phyloP scores from a whole-genome alignment of 306 rosid species.

The Prunus armeniaca region DNA sequence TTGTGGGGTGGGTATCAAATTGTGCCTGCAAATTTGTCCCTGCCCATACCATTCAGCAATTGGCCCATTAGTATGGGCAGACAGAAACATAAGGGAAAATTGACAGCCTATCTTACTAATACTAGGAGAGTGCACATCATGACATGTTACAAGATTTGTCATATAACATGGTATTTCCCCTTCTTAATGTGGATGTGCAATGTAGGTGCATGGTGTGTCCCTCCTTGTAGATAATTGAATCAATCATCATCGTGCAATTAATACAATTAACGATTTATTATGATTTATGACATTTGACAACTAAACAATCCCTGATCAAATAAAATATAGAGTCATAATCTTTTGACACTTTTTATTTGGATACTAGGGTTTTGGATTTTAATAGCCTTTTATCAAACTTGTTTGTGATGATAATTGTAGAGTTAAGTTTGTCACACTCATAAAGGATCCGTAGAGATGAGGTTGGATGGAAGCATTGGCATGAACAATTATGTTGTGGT shows the following conservation, averaged over 20 bases:
- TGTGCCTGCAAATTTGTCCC: slow-evolving; percentile 28
- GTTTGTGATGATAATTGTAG: no score
- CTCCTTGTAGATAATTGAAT: not conserved
- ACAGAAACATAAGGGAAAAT: slow-evolving; percentile 16
- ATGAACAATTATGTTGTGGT: not conserved
- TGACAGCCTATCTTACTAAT: slow-evolving; percentile 11
- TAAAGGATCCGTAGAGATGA: no score
- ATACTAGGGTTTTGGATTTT: no score
- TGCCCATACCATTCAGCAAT: slow-evolving; percentile 17
- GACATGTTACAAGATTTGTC: not conserved
- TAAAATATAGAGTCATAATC: no score
- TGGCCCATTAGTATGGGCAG: slow-evolving; percentile 19
- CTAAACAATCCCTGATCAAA: no score
- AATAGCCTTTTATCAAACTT: no score
- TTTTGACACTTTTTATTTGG: no score
- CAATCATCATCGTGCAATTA: not conserved
- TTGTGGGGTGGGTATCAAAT: slow-evolving; percentile 53
- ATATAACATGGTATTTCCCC: not conserved
- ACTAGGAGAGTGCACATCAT: not conserved
- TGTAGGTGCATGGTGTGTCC: no score
- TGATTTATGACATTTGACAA: not conserved
- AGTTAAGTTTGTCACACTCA: no score
- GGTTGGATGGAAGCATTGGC: not conserved
- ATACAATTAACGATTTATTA: no score
- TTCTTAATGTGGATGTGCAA: not conserved